These are phyloP conservation scores for Fusarium coffeatum DNA, from an alignment of 2,329 filamentous ascomycete species.

Conservation along the genomic window DNA sequence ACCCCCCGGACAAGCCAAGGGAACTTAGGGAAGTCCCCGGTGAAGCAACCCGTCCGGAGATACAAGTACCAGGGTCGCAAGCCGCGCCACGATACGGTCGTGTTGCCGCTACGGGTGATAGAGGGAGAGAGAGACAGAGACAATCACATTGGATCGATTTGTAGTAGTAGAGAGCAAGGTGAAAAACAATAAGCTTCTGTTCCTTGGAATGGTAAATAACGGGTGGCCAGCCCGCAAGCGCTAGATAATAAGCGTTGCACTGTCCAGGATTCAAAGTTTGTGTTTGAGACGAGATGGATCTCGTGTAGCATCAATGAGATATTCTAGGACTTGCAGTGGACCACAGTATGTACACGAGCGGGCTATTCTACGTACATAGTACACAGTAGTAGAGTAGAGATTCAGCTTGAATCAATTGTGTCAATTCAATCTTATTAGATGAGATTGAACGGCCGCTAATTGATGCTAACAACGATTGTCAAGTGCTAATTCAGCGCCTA, in stretches of 20 bases:
- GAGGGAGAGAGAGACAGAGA: not conserved
- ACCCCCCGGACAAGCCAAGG: slow-evolving; percentile 40
- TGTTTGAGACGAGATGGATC: slow-evolving; percentile 26
- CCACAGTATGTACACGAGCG: not conserved
- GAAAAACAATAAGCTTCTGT: slow-evolving; percentile 1
- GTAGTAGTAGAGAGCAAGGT: not conserved
- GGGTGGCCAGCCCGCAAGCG: slow-evolving; percentile 39
- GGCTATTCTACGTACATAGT: not conserved
- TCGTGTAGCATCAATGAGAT: slow-evolving; percentile 16
- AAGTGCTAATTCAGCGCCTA: slow-evolving; percentile 20
- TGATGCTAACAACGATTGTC: not conserved
- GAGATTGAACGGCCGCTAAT: not conserved
- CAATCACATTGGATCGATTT: not conserved
- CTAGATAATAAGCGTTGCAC: slow-evolving; percentile 33
- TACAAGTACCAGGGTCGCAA: slow-evolving; percentile 33
- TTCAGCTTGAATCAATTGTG: slow-evolving; percentile 3
- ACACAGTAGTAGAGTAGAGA: not conserved
- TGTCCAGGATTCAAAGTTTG: slow-evolving; percentile 20
- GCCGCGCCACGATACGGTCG: slow-evolving; percentile 15
- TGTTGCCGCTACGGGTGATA: slow-evolving; percentile 28
- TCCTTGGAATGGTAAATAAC: slow-evolving; percentile 44
- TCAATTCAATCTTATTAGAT: slow-evolving; percentile 14
- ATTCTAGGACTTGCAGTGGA: slow-evolving; percentile 9
- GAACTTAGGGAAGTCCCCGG: slow-evolving; percentile 35
- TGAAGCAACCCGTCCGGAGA: slow-evolving; percentile 38